A percentile compares a stretch with the other conserved stretches of the same genome.
phyloP scores from a whole-genome alignment of 2,329 filamentous ascomycete genomes.

The Orbilia quercus region DNA sequence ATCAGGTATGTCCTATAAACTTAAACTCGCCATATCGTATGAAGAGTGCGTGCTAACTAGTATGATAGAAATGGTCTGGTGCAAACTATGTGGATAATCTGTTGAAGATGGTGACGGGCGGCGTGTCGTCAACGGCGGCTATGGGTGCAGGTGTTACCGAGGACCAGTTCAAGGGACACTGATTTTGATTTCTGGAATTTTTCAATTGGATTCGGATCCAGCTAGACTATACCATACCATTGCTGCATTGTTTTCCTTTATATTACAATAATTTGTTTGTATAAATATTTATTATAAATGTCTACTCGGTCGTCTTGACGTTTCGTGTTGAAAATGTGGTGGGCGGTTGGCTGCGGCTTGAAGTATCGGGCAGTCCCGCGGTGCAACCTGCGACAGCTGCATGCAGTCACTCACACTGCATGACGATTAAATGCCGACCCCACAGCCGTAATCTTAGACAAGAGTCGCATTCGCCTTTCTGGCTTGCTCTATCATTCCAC shows the following conservation, averaged over 20 bases:
- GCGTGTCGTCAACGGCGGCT: slow-evolving; percentile 88
- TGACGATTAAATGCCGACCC: slow-evolving; percentile 1
- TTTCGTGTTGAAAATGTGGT: slow-evolving; percentile 25
- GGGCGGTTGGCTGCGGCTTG: slow-evolving; percentile 18
- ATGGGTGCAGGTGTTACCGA: slow-evolving; percentile 99
- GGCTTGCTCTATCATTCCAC: too few species aligned
- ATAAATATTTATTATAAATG: slow-evolving; percentile 5
- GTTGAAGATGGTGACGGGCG: slow-evolving; percentile 96
- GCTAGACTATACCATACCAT: slow-evolving; percentile 20
- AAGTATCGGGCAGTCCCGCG: slow-evolving; percentile 10
- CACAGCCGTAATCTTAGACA: background rate
- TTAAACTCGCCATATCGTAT: background rate
- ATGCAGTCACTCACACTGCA: background rate
- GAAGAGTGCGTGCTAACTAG: slow-evolving; percentile 10
- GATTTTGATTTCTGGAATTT: slow-evolving; percentile 14
- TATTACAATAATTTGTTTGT: slow-evolving; percentile 7
- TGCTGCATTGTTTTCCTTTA: slow-evolving; percentile 4
- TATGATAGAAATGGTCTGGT: slow-evolving; percentile 81
- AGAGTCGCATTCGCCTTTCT: background rate
- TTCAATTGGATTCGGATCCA: background rate
- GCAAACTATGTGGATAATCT: slow-evolving; percentile 94
- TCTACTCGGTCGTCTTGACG: background rate
- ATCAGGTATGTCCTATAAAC: slow-evolving; percentile 70
- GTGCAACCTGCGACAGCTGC: background rate
- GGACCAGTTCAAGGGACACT: slow-evolving; percentile 81